Evolutionary conservation across 31 red algal species (phyloP).

Genomic region (Odonthalia washingtoniensis): DNA sequence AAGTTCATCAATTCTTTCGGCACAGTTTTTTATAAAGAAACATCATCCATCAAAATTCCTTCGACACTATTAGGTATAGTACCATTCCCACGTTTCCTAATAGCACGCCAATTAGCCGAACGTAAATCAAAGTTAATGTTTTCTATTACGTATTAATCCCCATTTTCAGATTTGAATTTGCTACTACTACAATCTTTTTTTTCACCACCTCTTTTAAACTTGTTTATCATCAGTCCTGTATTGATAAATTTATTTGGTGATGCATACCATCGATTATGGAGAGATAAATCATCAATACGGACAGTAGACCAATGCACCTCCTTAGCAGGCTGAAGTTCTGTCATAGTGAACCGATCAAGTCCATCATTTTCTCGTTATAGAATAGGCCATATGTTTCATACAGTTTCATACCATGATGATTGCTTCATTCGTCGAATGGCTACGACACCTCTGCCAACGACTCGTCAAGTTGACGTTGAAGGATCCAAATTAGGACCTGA

Average conservation of each 20-base stretch:
- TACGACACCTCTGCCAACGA: no score
- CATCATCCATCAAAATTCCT: not conserved
- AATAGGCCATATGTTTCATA: not conserved
- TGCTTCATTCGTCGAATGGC: no score
- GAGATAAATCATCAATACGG: not conserved
- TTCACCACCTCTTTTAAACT: not conserved
- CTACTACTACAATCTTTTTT: no score
- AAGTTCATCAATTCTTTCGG: constrained; percentile 33
- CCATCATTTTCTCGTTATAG: not conserved
- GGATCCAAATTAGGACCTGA: no score
- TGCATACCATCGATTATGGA: not conserved
- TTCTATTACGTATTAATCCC: not conserved
- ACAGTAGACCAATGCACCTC: not conserved
- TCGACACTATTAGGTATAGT: not conserved
- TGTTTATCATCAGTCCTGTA: not conserved
- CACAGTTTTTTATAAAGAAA: not conserved
- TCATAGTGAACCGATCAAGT: not conserved
- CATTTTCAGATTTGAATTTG: no score
- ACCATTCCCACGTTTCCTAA: not conserved
- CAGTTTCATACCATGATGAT: not conserved
- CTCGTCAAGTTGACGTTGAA: no score
- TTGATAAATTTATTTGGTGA: not conserved
- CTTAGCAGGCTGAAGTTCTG: not conserved
- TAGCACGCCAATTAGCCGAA: not conserved
- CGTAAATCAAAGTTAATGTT: not conserved